Evolutionary conservation across 1,284 basidiomycete species (phyloP), one percentile per base, ranked within the genome.

Genomic region (Erythrobasidium hasegawianum): DNA sequence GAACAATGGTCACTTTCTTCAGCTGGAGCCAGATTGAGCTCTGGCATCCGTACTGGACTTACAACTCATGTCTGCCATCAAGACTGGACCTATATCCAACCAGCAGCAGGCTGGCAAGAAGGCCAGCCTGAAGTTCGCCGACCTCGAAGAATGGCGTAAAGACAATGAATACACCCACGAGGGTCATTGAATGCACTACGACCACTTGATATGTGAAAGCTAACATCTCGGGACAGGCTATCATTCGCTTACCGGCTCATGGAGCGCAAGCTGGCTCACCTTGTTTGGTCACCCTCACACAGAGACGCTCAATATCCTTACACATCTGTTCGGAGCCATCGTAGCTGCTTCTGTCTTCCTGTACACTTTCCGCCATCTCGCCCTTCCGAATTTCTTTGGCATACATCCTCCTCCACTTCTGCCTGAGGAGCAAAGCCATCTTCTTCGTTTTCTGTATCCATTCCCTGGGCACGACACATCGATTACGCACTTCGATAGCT

Each of bases 241-340:
- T 49, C 56, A 47, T 22, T 47, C n/a, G 10, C 38, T 52, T 11
- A 64, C 55, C 22, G 53, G 56, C 13, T 57, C 52, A 14, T 60
- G 66, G 58, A 29, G 20, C 11, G 14, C 38, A 40, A 54, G 49
- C 26, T 57, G 54, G 54, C 22, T 50, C 27, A 54, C 52, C n/a
- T 53, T 61, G n/a, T 29, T 60, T 13, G 58, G 59, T 13, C 22
- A 40, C 18, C 59, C 59, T 10, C 71, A 72, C 61, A 71, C 69
- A 49, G 72, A 73, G 54, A 67, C 69, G 13, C 69, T 72, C 64
- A 74, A 74, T 60, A 73, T 74, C 20, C 26, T 55, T 13, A 67
- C 64, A 8, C 68, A 69, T 40, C 43, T 64, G 8, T 45, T 69
- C 7, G 68, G 60, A 4, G 67, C 67, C 22, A 20, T 57, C 16